A percentile compares a stretch with the other conserved stretches of the same genome.
These are phyloP conservation scores for Aphanomyces astaci DNA, from an alignment of 352 stramenopile species.

Conservation along the genomic window DNA sequence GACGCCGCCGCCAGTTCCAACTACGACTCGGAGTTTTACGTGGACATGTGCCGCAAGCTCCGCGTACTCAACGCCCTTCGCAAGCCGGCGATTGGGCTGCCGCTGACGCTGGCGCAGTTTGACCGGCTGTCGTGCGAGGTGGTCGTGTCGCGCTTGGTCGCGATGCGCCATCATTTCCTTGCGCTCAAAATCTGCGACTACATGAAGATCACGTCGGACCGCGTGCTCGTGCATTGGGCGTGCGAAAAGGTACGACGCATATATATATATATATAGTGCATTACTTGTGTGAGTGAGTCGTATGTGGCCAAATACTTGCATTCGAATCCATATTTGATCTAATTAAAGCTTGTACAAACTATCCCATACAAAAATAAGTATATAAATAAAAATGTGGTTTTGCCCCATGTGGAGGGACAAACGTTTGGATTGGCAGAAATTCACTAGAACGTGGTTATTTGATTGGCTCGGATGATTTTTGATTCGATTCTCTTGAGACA, in stretches of 20 bases:
- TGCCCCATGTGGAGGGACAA: no score
- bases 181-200: conserved; percentile 89
- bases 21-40: conserved; percentile 75
- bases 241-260: conserved; percentile 69
- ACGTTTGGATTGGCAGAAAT: no score
- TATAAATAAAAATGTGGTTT: no score
- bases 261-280: not conserved
- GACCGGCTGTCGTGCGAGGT: conserved; percentile 77
- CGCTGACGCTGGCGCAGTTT: conserved; percentile 72
- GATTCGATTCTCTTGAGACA: no score
- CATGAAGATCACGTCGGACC: conserved; percentile 78
- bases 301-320: no score
- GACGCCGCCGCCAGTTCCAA: conserved; percentile 29
- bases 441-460: no score
- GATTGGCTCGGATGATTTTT: not conserved
- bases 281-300: no score
- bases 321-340: no score
- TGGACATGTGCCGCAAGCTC: conserved; percentile 84
- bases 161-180: conserved; percentile 80
- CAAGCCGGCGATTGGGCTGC: conserved; percentile 68
- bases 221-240: conserved; percentile 85
- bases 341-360: no score
- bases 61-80: conserved; percentile 86
- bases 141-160: conserved; percentile 75
- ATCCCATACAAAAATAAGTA: no score